Evolutionary conservation across 805 yeast species (phyloP).

Genomic region (Osmozyma mogii): DNA sequence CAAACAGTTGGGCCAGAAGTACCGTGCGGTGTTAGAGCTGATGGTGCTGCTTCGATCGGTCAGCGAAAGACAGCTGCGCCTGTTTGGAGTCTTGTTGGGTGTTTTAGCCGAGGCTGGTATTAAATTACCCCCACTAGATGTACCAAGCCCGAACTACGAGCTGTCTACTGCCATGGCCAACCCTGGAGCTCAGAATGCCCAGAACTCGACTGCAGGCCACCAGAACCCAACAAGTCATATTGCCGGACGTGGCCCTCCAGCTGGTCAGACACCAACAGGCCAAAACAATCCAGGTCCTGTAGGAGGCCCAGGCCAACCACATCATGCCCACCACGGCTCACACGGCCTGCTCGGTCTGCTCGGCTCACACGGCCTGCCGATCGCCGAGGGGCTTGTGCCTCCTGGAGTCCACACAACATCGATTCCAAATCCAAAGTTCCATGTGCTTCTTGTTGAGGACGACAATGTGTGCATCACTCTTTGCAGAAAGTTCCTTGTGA

Average conservation of each 20-base stretch:
- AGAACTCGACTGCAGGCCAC: no score
- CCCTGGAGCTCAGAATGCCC: no score
- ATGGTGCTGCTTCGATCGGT: conserved; percentile 47
- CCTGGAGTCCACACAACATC: conserved; percentile 9
- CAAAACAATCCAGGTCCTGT: no score
- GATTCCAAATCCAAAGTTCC: conserved; percentile 43
- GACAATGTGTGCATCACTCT: conserved; percentile 76
- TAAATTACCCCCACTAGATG: conserved; percentile 55
- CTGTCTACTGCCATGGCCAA: no score
- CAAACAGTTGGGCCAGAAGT: conserved; percentile 36
- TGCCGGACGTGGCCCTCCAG: no score
- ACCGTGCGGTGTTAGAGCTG: conserved; percentile 57
- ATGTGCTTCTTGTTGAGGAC: conserved; percentile 72
- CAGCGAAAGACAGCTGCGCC: conserved; percentile 48
- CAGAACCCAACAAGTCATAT: no score
- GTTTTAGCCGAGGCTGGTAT: conserved; percentile 53
- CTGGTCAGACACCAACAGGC: no score
- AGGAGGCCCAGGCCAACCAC: no score
- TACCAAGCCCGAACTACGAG: conserved; percentile 39
- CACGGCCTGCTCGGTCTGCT: no score
- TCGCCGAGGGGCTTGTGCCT: no score
- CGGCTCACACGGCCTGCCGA: no score
- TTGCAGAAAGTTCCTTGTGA: conserved; percentile 72
- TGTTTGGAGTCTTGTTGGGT: conserved; percentile 43
- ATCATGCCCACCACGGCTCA: no score